phyloP scores from a whole-genome alignment of 352 stramenopile genomes.

The Pythium grandisporangium region DNA sequence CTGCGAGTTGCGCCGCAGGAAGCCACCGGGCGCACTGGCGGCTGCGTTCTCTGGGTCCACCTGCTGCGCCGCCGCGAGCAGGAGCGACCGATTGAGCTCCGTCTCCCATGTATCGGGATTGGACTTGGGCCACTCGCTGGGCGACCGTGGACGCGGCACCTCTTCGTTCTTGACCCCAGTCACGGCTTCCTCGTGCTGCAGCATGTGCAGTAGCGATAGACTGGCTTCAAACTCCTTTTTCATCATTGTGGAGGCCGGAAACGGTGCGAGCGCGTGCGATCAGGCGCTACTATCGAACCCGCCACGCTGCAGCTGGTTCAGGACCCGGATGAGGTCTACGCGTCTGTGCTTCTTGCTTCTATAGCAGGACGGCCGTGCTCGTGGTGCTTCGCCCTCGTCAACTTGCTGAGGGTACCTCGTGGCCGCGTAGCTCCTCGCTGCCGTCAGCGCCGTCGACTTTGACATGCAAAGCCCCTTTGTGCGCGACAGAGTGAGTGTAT shows the following conservation, averaged over 20 bases:
- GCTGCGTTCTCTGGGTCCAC: slow-evolving; percentile 6
- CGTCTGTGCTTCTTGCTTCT: no score
- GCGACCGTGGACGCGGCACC: neutral
- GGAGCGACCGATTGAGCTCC: neutral
- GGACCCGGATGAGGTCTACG: no score
- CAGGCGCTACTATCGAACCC: neutral
- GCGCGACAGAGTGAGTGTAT: no score
- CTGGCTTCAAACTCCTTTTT: slow-evolving; percentile 52
- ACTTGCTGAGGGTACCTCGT: neutral
- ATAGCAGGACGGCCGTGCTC: no score
- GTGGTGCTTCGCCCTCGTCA: no score
- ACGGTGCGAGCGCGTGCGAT: neutral
- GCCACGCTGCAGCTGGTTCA: neutral
- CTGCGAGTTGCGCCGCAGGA: slow-evolving; percentile 26
- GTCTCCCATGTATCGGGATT: neutral
- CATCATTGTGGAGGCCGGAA: slow-evolving; percentile 15
- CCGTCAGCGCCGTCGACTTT: no score
- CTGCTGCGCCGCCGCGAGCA: slow-evolving; percentile 13
- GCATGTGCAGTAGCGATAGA: slow-evolving; percentile 59
- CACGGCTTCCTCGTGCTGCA: slow-evolving; percentile 14
- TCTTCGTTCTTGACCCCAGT: slow-evolving; percentile 2
- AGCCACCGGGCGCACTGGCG: neutral
- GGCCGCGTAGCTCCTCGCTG: neutral
- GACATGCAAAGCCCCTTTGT: no score
- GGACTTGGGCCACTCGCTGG: neutral